Conservation (phyloP, 2,329 filamentous ascomycete genomes). For the Talaromyces piceae region DNA sequence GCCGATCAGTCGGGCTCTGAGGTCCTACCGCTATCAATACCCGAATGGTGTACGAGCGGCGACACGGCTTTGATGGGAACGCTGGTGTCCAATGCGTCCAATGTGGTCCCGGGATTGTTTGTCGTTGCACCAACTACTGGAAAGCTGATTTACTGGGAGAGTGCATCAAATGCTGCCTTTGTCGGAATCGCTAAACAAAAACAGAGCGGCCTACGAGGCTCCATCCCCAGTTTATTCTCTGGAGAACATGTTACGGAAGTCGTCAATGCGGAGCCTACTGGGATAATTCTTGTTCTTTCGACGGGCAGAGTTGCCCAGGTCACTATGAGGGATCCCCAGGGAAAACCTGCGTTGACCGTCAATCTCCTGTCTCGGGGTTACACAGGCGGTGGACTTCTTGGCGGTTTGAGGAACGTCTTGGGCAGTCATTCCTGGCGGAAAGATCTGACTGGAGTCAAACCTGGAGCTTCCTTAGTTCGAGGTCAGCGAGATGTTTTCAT, state of each 20-base stretch:
- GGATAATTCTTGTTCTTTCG: conserved; percentile 78
- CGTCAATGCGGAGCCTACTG: conserved; percentile 75
- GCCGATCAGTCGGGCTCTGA: conserved; percentile 40
- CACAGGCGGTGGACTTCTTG: conserved; percentile 61
- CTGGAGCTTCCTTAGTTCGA: conserved; percentile 62
- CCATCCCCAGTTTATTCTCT: conserved; percentile 65
- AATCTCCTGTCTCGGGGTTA: conserved; percentile 61
- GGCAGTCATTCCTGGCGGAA: conserved; percentile 63
- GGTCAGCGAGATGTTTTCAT: conserved; percentile 81
- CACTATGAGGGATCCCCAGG: conserved; percentile 77
- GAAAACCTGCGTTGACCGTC: conserved; percentile 70
- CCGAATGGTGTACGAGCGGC: conserved; percentile 57
- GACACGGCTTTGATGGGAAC: conserved; percentile 76
- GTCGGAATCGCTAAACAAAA: conserved; percentile 77
- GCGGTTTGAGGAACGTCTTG: conserved; percentile 70
- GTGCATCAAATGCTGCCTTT: conserved; percentile 79
- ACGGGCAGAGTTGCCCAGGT: conserved; percentile 81
- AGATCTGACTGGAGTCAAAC: conserved; percentile 71
- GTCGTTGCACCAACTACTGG: conserved; percentile 77
- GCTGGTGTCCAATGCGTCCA: conserved; percentile 67
- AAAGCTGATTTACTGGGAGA: conserved; percentile 91
- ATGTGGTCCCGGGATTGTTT: conserved; percentile 77
- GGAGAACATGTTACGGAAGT: conserved; percentile 72
- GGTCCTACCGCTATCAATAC: conserved; percentile 72
- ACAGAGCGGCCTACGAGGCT: conserved; percentile 68